Conservation (phyloP, 2,329 filamentous ascomycete genomes). For the Claviceps pazoutovae region DNA sequence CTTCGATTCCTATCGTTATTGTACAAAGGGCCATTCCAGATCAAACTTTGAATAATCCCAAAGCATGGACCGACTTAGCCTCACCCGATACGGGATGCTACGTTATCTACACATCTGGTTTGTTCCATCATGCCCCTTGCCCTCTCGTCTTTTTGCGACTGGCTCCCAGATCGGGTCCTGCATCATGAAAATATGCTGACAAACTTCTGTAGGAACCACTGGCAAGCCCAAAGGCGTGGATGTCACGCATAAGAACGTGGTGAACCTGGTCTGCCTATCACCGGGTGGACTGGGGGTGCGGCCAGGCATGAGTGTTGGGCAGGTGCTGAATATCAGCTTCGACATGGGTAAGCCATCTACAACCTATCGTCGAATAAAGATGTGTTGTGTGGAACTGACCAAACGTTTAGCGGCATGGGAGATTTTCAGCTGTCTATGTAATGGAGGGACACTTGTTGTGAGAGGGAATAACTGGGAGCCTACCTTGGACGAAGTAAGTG, state of each 20-base stretch:
- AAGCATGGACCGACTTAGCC: conserved; percentile 18
- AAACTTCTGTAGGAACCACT: conserved; percentile 28
- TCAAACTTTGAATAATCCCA: conserved; percentile 1
- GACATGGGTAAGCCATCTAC: conserved; percentile 39
- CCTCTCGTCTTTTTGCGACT: background rate
- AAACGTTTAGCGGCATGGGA: conserved; percentile 40
- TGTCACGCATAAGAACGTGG: conserved; percentile 39
- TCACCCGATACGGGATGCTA: conserved; percentile 27
- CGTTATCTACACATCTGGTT: conserved; percentile 41
- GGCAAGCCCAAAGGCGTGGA: conserved; percentile 46
- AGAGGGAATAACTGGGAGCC: conserved; percentile 35
- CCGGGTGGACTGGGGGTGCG: conserved; percentile 37
- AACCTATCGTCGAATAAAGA: background rate
- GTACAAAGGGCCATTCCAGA: conserved; percentile 10
- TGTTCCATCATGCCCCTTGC: background rate
- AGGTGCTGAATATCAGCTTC: conserved; percentile 44
- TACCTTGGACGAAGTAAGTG: conserved; percentile 28
- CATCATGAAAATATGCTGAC: conserved; percentile 1
- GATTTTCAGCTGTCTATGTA: conserved; percentile 41
- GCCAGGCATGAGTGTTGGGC: conserved; percentile 36
- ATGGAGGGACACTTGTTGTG: conserved; percentile 41
- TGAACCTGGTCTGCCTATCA: conserved; percentile 36
- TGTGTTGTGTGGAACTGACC: conserved; percentile 4
- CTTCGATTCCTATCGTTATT: conserved; percentile 14
- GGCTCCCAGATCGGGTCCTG: background rate